Percentiles rank a stretch among this genome's conserved stretches.
phyloP scores from a whole-genome alignment of 345 rosid genomes.

The Sapria himalayana region DNA sequence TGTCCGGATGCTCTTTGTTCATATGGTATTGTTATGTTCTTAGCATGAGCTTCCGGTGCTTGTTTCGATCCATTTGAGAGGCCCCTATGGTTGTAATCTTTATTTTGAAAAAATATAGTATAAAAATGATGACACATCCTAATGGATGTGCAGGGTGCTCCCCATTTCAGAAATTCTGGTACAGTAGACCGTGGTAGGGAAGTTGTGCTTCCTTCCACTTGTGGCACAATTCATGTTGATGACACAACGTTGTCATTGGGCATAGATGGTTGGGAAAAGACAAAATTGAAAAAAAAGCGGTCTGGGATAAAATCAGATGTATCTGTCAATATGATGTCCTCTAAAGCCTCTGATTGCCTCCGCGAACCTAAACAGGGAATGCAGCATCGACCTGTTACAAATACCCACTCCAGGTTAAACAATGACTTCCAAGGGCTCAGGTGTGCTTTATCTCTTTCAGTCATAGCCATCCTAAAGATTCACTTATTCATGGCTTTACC shows the following conservation, averaged over 20 bases:
- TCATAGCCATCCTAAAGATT: too few species aligned
- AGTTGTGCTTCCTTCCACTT: conserved; percentile 33
- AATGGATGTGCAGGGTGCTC: conserved; percentile 55
- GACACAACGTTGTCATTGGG: conserved; percentile 49
- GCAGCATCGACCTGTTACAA: conserved; percentile 34
- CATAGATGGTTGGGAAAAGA: conserved; percentile 83
- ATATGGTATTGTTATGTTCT: too few species aligned
- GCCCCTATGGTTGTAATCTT: too few species aligned
- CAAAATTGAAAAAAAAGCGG: conserved; percentile 81
- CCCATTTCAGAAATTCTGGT: conserved; percentile 39
- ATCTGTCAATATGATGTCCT: conserved; percentile 25
- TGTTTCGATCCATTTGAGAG: too few species aligned
- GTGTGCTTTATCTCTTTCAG: conserved; percentile 29
- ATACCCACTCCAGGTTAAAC: conserved; percentile 43
- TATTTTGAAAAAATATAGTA: too few species aligned
- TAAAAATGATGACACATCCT: conserved; percentile 21
- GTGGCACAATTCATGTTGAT: conserved; percentile 38
- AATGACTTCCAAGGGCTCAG: conserved; percentile 61
- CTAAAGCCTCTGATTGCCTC: conserved; percentile 41
- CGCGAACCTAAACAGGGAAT: conserved; percentile 59
- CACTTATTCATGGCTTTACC: too few species aligned
- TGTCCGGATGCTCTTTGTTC: too few species aligned
- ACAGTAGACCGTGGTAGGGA: conserved; percentile 62
- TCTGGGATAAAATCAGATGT: conserved; percentile 59
- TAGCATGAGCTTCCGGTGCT: too few species aligned